Evolutionary conservation across 108 stramenopile genomes (phyloP).

Genomic region (Skeletonema costatum): DNA sequence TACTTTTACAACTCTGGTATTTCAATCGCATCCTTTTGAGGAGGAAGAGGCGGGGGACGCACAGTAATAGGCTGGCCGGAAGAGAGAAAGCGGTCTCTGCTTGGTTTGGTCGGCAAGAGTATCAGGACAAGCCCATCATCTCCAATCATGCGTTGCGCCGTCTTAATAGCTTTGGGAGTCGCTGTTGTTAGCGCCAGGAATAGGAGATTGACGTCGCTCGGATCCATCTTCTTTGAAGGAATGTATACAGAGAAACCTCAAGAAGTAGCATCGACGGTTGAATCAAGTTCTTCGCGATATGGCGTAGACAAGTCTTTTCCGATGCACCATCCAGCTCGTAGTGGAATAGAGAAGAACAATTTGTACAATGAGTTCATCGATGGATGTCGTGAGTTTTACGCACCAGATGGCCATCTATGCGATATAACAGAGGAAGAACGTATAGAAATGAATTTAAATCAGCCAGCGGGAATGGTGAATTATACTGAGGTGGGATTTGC

Average conservation of each 20-base stretch:
- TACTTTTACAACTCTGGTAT: too few relatives aligned
- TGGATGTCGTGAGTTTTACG: constrained; percentile 43
- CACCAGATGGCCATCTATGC: constrained; percentile 33
- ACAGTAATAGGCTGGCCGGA: too few relatives aligned
- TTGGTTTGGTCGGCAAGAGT: too few relatives aligned
- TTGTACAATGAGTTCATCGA: constrained; percentile 46
- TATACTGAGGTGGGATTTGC: constrained; percentile 74
- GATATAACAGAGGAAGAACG: constrained; percentile 55
- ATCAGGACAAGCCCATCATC: too few relatives aligned
- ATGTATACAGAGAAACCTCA: background rate
- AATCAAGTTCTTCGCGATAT: constrained; percentile 12
- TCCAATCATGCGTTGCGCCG: background rate
- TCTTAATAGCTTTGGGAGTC: background rate
- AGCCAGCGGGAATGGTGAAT: constrained; percentile 67
- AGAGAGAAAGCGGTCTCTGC: too few relatives aligned
- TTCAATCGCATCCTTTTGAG: too few relatives aligned
- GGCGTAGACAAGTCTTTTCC: constrained; percentile 56
- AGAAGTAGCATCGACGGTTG: background rate
- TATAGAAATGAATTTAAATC: constrained; percentile 63
- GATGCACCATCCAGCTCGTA: constrained; percentile 26
- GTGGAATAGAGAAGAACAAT: constrained; percentile 31
- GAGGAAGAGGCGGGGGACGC: too few relatives aligned
- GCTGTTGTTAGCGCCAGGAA: background rate
- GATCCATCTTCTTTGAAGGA: background rate
- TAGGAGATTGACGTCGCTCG: background rate